Evolutionary conservation across 441 rosid genomes (phyloP).

Genomic region (Mallotus japonicus): DNA sequence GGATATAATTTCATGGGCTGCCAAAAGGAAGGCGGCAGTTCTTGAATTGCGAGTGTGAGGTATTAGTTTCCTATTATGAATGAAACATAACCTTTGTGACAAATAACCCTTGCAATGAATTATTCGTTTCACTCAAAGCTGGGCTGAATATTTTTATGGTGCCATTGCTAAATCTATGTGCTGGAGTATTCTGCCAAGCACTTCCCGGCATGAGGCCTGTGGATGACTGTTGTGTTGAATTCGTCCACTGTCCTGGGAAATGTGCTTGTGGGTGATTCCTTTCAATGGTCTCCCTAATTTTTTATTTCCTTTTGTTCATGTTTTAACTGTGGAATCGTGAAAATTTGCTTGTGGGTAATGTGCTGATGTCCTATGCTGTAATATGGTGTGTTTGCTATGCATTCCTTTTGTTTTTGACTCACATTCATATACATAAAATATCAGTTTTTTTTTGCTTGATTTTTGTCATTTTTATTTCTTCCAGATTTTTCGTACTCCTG

Average conservation of each 20-base stretch:
- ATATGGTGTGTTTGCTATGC: neutral
- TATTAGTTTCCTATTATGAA: neutral
- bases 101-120: neutral
- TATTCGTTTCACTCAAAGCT: neutral
- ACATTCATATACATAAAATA: neutral
- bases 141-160: neutral
- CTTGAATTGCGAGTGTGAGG: neutral
- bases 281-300: neutral
- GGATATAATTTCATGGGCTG: neutral
- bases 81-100: too few species aligned
- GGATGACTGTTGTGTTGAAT: neutral
- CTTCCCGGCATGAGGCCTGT: neutral
- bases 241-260: neutral
- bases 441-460: neutral
- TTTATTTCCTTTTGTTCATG: neutral
- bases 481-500: constrained; percentile 86
- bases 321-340: neutral
- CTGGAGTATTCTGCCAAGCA: neutral
- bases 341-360: neutral
- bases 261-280: neutral
- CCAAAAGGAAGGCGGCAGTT: neutral
- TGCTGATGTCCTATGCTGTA: neutral
- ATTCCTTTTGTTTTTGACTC: neutral
- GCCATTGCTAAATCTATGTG: neutral
- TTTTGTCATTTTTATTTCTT: neutral